These are phyloP conservation scores for Albugo candida DNA, from an alignment of 352 stramenopile genomes.

Conservation along the genomic window DNA sequence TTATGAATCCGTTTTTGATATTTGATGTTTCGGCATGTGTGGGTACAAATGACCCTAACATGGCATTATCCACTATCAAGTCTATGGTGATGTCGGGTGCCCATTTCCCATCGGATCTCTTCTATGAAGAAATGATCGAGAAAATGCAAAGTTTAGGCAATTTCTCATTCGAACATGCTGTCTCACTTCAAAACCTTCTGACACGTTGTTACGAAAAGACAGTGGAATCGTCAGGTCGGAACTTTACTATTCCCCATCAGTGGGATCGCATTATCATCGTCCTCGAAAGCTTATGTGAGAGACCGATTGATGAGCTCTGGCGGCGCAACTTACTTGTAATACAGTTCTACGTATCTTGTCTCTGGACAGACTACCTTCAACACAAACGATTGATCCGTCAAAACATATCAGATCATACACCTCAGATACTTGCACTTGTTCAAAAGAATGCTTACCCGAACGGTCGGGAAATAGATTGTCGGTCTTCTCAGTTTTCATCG, in stretches of 20 bases:
- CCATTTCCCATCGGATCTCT: constrained; percentile 60
- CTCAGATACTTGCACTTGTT: too few species aligned
- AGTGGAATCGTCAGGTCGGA: too few species aligned
- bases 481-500: too few species aligned
- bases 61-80: constrained; percentile 48
- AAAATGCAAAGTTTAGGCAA: constrained; percentile 54
- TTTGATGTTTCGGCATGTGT: constrained; percentile 5
- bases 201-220: too few species aligned
- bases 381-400: too few species aligned
- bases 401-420: too few species aligned
- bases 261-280: constrained; percentile 19
- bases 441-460: too few species aligned
- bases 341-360: constrained; percentile 70
- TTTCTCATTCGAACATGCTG: constrained; percentile 41
- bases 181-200: constrained; percentile 57
- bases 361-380: constrained; percentile 25
- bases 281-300: constrained; percentile 12
- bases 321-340: constrained; percentile 48
- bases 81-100: constrained; percentile 71
- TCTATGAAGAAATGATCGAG: constrained; percentile 62
- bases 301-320: constrained; percentile 10
- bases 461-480: too few species aligned
- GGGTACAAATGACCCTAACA: constrained; percentile 63
- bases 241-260: constrained; percentile 20
- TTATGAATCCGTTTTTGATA: too few species aligned